A percentile compares a stretch with the other conserved stretches of the same genome.
These are phyloP conservation scores for Lipomyces lipofer DNA, from an alignment of 805 yeast genomes.

Conservation along the genomic window DNA sequence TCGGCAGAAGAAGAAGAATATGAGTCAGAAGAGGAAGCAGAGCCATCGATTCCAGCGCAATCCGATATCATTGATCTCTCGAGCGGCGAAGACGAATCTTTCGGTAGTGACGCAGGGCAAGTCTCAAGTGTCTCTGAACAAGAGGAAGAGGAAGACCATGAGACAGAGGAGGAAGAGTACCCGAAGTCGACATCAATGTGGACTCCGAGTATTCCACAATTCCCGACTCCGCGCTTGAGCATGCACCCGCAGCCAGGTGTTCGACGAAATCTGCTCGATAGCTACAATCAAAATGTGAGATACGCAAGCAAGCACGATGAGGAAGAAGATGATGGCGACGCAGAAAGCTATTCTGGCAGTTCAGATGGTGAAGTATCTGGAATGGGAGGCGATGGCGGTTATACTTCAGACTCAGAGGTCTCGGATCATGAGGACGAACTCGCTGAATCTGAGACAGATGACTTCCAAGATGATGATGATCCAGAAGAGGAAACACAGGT, in stretches of 20 bases:
- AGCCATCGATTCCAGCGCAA: not conserved
- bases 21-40: slow-evolving; percentile 14
- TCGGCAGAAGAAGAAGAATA: slow-evolving; percentile 21
- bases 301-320: slow-evolving; percentile 1
- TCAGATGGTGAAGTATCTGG: not conserved
- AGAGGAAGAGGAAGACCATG: slow-evolving; percentile 4
- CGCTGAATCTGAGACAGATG: slow-evolving; percentile 14
- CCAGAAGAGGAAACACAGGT: slow-evolving; percentile 3
- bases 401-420: not conserved
- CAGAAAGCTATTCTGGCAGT: slow-evolving; percentile 1
- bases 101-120: too few relatives aligned
- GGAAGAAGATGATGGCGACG: slow-evolving; percentile 5
- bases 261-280: not conserved
- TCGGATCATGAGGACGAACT: not conserved
- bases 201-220: slow-evolving; percentile 16
- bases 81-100: slow-evolving; percentile 10
- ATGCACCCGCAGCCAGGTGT: not conserved
- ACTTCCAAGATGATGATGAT: slow-evolving; percentile 19
- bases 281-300: not conserved
- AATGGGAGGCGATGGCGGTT: not conserved
- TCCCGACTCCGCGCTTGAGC: not conserved
- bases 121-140: too few relatives aligned
- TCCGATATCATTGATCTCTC: slow-evolving; percentile 1
- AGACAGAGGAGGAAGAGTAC: not conserved
- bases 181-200: slow-evolving; percentile 8